These are phyloP conservation scores for Leishmania turanica DNA, from an alignment of 208 protist species.

Conservation along the genomic window DNA sequence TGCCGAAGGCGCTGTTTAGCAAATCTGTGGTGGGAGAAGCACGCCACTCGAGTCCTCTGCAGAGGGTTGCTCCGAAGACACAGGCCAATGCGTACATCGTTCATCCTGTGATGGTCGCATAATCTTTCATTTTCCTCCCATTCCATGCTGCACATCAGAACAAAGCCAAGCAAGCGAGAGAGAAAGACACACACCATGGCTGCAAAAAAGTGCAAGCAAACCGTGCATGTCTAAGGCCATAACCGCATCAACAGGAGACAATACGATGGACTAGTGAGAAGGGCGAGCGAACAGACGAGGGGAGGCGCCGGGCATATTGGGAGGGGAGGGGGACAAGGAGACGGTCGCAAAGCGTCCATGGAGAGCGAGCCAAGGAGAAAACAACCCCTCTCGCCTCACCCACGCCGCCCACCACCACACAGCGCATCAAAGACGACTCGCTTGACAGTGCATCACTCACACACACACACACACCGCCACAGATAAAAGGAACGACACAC, in stretches of 20 bases:
- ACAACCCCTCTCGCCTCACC: background rate
- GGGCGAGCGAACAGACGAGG: constrained; percentile 9
- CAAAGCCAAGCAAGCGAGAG: background rate
- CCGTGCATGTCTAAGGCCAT: background rate
- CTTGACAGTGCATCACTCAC: background rate
- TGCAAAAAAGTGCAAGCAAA: background rate
- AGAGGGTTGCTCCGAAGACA: background rate
- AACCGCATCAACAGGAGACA: background rate
- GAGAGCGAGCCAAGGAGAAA: background rate
- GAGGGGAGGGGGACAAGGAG: background rate
- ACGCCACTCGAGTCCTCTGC: background rate
- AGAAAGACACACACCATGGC: constrained; percentile 3
- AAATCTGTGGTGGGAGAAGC: background rate
- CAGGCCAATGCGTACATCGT: background rate
- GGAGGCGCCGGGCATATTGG: background rate
- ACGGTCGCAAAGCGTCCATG: background rate
- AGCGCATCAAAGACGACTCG: background rate
- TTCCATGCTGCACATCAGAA: background rate
- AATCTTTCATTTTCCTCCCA: background rate
- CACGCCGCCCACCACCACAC: background rate
- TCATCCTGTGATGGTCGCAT: background rate
- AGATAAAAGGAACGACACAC: constrained; percentile 12
- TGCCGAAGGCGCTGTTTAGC: background rate
- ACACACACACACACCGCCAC: background rate
- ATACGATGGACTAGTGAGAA: background rate